These are phyloP conservation scores for Diplodia intermedia DNA, from an alignment of 2,329 filamentous ascomycete genomes.

Conservation along the genomic window DNA sequence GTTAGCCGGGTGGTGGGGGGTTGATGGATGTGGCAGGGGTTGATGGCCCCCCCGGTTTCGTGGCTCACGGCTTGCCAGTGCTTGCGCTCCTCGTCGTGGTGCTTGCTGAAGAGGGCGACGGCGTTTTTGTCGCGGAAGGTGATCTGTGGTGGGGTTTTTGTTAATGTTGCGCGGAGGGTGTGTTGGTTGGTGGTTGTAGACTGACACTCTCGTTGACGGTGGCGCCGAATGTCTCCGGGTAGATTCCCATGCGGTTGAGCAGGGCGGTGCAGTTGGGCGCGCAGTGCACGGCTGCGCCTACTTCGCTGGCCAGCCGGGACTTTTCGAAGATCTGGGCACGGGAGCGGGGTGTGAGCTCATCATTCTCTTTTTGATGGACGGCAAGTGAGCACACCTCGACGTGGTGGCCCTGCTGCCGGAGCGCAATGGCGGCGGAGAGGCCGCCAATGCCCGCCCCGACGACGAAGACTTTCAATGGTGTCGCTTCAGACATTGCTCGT, in stretches of 20 bases:
- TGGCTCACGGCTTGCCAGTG: conserved; percentile 25
- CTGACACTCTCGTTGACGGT: conserved; percentile 22
- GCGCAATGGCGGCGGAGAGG: conserved; percentile 59
- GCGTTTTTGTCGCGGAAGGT: conserved; percentile 5
- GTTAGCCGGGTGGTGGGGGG: too few species aligned
- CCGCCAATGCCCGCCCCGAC: conserved; percentile 61
- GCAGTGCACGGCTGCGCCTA: conserved; percentile 68
- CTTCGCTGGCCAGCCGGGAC: conserved; percentile 62
- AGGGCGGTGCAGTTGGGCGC: conserved; percentile 68
- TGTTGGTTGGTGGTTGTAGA: background rate
- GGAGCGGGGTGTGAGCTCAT: background rate
- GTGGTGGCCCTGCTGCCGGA: conserved; percentile 60
- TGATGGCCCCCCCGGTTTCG: too few species aligned
- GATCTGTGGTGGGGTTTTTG: background rate
- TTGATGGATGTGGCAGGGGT: background rate
- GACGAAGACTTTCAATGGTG: conserved; percentile 43
- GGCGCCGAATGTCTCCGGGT: conserved; percentile 51
- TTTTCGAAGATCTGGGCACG: conserved; percentile 60
- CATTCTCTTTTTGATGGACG: too few species aligned
- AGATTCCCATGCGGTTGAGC: conserved; percentile 55
- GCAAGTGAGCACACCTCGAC: conserved; percentile 41
- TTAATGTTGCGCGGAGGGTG: background rate
- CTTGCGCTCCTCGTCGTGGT: background rate
- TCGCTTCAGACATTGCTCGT: background rate
- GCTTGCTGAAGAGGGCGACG: background rate